Percentiles rank a stretch among this genome's conserved stretches.
phyloP scores from a whole-genome alignment of 202 grass and related monocot species.

The Digitaria exilis region DNA sequence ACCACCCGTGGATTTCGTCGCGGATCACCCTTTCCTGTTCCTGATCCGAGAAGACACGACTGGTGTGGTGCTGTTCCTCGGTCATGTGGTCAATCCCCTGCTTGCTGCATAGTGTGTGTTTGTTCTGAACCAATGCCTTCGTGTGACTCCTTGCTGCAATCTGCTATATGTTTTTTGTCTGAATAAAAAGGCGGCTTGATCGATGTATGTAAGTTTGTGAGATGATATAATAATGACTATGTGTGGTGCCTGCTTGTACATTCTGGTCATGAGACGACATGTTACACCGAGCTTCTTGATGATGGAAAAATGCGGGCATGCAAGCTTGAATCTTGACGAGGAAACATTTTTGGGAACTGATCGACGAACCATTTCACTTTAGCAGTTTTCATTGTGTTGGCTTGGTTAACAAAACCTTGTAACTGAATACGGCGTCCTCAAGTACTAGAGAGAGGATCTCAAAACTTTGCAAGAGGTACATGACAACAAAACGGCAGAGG shows the following conservation, averaged over 20 bases:
- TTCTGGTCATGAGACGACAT: background rate
- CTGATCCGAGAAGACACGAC: slow-evolving; percentile 72
- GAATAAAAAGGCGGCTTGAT: slow-evolving; percentile 6
- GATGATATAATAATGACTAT: background rate
- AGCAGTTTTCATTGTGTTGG: background rate
- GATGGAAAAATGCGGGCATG: background rate
- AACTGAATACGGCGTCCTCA: background rate
- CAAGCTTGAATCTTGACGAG: background rate
- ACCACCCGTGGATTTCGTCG: slow-evolving; percentile 37
- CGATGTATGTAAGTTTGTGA: background rate
- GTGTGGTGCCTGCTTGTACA: background rate
- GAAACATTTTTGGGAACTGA: background rate
- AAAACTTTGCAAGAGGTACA: background rate
- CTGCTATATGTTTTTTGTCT: background rate
- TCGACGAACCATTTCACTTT: background rate
- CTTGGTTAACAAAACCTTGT: background rate
- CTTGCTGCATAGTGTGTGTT: slow-evolving; percentile 23
- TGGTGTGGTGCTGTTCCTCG: slow-evolving; percentile 64
- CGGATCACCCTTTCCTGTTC: slow-evolving; percentile 67
- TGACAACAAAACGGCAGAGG: background rate
- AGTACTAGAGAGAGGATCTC: background rate
- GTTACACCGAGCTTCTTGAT: background rate
- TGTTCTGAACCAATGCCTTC: background rate
- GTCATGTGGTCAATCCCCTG: slow-evolving; percentile 74
- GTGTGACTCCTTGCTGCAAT: background rate